These are phyloP conservation scores for Phytophthora constricta DNA, from an alignment of 352 stramenopile species.

Conservation along the genomic window DNA sequence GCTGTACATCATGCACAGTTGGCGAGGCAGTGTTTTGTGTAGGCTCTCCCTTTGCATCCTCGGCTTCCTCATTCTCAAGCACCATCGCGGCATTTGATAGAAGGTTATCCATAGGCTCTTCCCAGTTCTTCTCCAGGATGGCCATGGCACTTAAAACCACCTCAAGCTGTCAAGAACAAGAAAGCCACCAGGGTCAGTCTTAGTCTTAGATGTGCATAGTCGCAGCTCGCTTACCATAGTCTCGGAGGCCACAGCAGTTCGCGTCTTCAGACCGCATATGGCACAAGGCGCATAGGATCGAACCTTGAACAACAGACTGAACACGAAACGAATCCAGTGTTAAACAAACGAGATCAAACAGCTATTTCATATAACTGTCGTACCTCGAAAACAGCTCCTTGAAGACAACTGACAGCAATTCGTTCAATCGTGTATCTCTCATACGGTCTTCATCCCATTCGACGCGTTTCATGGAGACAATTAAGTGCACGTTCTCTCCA, in stretches of 20 bases:
- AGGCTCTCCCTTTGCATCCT: slow-evolving; percentile 9
- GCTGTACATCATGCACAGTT: slow-evolving; percentile 44
- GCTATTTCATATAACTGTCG: neutral
- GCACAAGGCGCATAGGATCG: slow-evolving; percentile 77
- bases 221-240: slow-evolving; percentile 65
- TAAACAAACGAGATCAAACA: slow-evolving; percentile 5
- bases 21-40: slow-evolving; percentile 21
- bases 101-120: slow-evolving; percentile 55
- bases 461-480: slow-evolving; percentile 88
- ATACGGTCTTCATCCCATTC: slow-evolving; percentile 90
- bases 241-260: slow-evolving; percentile 74
- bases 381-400: slow-evolving; percentile 88
- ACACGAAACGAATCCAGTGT: neutral
- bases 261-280: slow-evolving; percentile 84
- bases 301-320: slow-evolving; percentile 62
- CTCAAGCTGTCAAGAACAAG: slow-evolving; percentile 66
- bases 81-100: slow-evolving; percentile 51
- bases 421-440: slow-evolving; percentile 84
- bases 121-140: slow-evolving; percentile 60
- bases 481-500: slow-evolving; percentile 83
- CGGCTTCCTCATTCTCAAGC: slow-evolving; percentile 45
- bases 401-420: slow-evolving; percentile 84
- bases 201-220: neutral
- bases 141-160: slow-evolving; percentile 87
- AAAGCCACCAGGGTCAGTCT: slow-evolving; percentile 1